phyloP scores from a whole-genome alignment of 1,284 basidiomycete genomes.

The Paramarasmius palmivorus region DNA sequence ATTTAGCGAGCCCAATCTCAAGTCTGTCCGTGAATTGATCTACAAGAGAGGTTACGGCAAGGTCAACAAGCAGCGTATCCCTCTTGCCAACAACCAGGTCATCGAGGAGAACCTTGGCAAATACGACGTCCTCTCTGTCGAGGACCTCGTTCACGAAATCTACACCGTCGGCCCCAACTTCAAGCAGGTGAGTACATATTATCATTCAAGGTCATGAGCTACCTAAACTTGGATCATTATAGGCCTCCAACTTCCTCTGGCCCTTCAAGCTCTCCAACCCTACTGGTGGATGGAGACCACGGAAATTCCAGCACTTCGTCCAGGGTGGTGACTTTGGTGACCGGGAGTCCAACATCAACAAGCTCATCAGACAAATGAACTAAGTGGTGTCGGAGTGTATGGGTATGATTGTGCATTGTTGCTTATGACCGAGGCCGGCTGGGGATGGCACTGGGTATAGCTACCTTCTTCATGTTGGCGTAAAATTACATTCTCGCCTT shows the following conservation, averaged over 20 bases:
- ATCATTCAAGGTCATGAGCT: neutral
- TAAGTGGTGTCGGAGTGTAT: conserved; percentile 32
- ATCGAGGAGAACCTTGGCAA: conserved; percentile 94
- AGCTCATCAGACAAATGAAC: conserved; percentile 97
- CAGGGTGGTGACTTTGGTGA: conserved; percentile 97
- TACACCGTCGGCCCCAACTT: conserved; percentile 96
- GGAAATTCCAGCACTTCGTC: conserved; percentile 96
- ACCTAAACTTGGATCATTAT: conserved; percentile 3
- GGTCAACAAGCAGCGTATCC: conserved; percentile 96
- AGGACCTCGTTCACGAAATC: conserved; percentile 99
- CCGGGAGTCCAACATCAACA: conserved; percentile 96
- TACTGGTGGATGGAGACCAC: conserved; percentile 94
- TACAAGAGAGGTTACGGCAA: conserved; percentile 99
- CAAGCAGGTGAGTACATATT: conserved; percentile 75
- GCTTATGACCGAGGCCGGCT: conserved; percentile 15
- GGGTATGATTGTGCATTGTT: conserved; percentile 12
- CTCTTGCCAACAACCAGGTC: conserved; percentile 91
- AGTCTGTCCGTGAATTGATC: conserved; percentile 95
- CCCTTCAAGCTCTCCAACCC: conserved; percentile 99
- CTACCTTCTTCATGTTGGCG: conserved; percentile 15
- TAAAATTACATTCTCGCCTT: conserved; percentile 16
- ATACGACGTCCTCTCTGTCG: conserved; percentile 95
- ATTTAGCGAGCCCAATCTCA: conserved; percentile 88
- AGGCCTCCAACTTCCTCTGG: conserved; percentile 96
- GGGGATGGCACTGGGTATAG: conserved; percentile 7